Base-by-base conservation (phyloP, 2,329 filamentous ascomycete genomes). In the Fusarium hostae region DNA sequence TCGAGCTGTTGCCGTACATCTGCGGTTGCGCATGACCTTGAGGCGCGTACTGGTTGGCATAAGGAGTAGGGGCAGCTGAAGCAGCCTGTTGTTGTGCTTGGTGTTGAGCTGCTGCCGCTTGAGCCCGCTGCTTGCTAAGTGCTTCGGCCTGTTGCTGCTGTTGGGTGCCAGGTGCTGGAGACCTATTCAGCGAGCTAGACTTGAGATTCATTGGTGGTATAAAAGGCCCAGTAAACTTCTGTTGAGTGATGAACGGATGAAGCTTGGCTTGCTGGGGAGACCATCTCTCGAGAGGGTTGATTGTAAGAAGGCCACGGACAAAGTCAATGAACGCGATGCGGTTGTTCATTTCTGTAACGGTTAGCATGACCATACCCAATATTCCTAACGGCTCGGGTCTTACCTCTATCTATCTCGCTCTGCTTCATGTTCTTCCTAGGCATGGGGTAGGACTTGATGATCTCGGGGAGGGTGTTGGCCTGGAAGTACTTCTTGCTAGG, bases 401-500 rank as follows among this genome's bases (percentile, higher is more conserved):
- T 86, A 98, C 96, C 96, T 92, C 96, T 86, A 77, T 99, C 96
- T 72, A 99, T 92, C 83, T 99, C 96, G 75, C 90, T 93, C 81
- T 92, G 94, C 85, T 99, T 99, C 96, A 99, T 99, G 78, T 98
- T 98, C 85, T 99, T 99, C 78, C 96, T 89, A 51, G 96, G 96
- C 95, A 99, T 98, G 9, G 96, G 93, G 79, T 99, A 99, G 61
- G 93, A 94, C 80, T 97, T 94, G 84, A 99, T 98, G 72, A 99
- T 99, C 74, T 99, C 96, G 7, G 95, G 95, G 58, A 99, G 84
- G 3, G 94, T 97, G 43, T 90, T 98, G 39, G 95, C 94, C 76
- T 95, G 93, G 84, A 99, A 99, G 82, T 99, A 99, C 83, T 98
- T 98, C 86, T 99, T 99, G 89, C 96, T 99, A 26, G 96, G 96